Conservation (phyloP, 2,329 filamentous ascomycete genomes). For the Hymenoscyphus fructigenus region DNA sequence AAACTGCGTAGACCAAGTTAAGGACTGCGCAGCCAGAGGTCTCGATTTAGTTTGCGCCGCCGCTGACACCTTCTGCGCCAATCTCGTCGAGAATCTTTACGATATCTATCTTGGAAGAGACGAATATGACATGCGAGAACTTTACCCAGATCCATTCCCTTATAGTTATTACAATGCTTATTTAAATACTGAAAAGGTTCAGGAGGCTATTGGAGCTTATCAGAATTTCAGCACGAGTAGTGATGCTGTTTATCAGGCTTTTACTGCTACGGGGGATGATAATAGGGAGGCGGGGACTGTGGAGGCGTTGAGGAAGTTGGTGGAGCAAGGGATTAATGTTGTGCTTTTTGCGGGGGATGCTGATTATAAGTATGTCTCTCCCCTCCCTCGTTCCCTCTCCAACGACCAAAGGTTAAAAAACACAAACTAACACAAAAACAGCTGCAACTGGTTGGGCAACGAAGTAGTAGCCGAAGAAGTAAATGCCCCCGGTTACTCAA, state of each 20-base stretch:
- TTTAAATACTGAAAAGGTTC: conserved; percentile 54
- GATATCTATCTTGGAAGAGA: conserved; percentile 53
- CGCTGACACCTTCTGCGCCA: conserved; percentile 56
- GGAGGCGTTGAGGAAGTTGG: conserved; percentile 53
- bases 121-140: conserved; percentile 59
- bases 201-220: conserved; percentile 57
- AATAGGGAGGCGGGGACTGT: conserved; percentile 48
- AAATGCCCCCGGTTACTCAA: conserved; percentile 47
- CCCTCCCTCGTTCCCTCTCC: conserved; percentile 38
- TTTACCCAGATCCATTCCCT: conserved; percentile 57
- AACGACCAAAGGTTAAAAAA: conserved; percentile 25
- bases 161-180: conserved; percentile 55
- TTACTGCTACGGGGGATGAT: conserved; percentile 50
- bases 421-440: conserved; percentile 48
- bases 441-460: conserved; percentile 69
- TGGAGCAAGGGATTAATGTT: conserved; percentile 63
- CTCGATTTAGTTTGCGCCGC: conserved; percentile 50
- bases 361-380: conserved; percentile 46
- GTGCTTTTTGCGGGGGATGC: conserved; percentile 62
- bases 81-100: conserved; percentile 52
- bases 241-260: conserved; percentile 45
- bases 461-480: conserved; percentile 65
- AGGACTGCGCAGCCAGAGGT: conserved; percentile 53
- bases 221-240: conserved; percentile 55
- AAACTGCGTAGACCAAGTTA: conserved; percentile 59